Evolutionary conservation across 2,329 filamentous ascomycete genomes (phyloP).

Genomic region (Aspergillus caelatus): DNA sequence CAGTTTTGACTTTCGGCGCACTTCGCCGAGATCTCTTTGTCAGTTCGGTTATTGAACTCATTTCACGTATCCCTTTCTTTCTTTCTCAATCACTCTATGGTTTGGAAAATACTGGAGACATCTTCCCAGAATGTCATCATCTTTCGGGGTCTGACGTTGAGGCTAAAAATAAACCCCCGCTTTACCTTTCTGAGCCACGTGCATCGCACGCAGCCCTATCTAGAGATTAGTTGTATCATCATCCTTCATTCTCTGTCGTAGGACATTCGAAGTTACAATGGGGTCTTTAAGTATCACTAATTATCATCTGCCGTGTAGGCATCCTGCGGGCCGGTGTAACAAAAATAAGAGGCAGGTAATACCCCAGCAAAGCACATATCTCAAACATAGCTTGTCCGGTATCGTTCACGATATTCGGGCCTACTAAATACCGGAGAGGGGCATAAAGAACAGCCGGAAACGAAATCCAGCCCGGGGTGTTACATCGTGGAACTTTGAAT

Average conservation of each 20-base stretch:
- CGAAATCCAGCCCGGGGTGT: not conserved
- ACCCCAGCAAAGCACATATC: not conserved
- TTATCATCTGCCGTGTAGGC: not conserved
- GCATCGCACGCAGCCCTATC: not conserved
- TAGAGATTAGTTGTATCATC: not conserved
- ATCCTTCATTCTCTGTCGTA: not conserved
- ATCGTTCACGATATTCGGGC: not conserved
- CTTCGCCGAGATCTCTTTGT: slow-evolving; percentile 11
- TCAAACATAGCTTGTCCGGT: not conserved
- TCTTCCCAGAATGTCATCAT: not conserved
- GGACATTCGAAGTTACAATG: not conserved
- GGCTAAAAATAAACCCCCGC: not conserved
- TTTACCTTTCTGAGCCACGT: not conserved
- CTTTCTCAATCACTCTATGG: not conserved
- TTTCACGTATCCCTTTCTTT: not conserved
- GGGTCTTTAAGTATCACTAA: not conserved
- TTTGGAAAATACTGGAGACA: not conserved
- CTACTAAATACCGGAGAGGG: not conserved
- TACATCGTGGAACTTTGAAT: not conserved
- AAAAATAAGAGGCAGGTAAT: not conserved
- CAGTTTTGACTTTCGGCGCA: slow-evolving; percentile 21
- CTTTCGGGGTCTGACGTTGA: not conserved
- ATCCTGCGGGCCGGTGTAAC: not conserved
- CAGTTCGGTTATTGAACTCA: not conserved
- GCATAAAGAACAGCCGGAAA: not conserved